A percentile compares a stretch with the other conserved stretches of the same genome.
These are phyloP conservation scores for Rhodomyrtus tomentosa DNA, from an alignment of 345 rosid genomes.

Conservation along the genomic window DNA sequence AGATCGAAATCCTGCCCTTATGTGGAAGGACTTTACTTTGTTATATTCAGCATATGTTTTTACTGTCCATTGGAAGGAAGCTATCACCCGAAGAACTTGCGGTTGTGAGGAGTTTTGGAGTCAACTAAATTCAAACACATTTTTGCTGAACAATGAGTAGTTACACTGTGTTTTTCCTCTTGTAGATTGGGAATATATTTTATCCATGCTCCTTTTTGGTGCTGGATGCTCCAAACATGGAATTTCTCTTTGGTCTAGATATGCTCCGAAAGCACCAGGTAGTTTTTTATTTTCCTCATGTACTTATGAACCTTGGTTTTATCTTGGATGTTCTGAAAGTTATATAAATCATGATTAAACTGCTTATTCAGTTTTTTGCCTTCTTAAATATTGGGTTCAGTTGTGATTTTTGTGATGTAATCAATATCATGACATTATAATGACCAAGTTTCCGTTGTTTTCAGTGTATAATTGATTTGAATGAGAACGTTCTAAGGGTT, in stretches of 20 bases:
- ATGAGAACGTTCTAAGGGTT: constrained; percentile 76
- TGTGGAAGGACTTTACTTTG: neutral
- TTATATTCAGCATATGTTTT: neutral
- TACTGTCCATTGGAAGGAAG: neutral
- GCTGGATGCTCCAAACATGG: constrained; percentile 93
- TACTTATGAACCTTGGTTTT: neutral
- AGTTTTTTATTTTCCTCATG: constrained; percentile 1
- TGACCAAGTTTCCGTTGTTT: neutral
- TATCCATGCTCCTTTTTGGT: constrained; percentile 93
- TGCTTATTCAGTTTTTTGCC: neutral
- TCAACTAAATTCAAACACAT: neutral
- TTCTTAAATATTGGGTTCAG: neutral
- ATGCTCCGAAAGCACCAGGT: constrained; percentile 99
- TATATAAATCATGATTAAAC: neutral
- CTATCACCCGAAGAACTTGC: neutral
- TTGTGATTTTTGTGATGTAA: neutral
- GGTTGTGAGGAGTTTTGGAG: neutral
- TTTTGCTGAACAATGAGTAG: neutral
- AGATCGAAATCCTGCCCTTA: neutral
- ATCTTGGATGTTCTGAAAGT: neutral
- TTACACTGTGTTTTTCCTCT: neutral
- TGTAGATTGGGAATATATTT: constrained; percentile 75
- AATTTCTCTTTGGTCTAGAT: constrained; percentile 94
- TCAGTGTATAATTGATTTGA: constrained; percentile 91
- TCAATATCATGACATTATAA: neutral